phyloP scores from a whole-genome alignment of 208 protist genomes.

The Balamuthia mandrillaris region DNA sequence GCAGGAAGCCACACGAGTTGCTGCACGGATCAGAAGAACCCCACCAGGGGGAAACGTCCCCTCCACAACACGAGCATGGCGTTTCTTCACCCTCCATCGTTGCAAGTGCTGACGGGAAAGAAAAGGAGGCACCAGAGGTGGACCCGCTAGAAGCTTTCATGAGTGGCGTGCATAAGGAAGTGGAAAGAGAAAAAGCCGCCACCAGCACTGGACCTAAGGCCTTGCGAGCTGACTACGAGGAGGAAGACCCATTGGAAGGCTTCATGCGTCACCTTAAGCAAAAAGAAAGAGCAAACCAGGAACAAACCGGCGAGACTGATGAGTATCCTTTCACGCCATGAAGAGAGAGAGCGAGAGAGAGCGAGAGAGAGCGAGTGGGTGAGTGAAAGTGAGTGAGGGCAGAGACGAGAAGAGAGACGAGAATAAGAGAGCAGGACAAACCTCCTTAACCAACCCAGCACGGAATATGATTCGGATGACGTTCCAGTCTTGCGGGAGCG shows the following conservation, averaged over 20 bases:
- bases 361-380: no score
- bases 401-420: neutral
- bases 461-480: conserved; percentile 34
- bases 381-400: neutral
- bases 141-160: conserved; percentile 63
- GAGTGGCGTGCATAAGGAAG: conserved; percentile 38
- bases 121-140: conserved; percentile 27
- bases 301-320: neutral
- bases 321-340: neutral
- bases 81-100: no score
- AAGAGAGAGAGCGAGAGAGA: neutral
- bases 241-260: neutral
- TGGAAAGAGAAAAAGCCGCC: neutral
- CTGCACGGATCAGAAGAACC: no score
- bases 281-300: conserved; percentile 5
- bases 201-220: neutral
- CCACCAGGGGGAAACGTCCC: no score
- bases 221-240: neutral
- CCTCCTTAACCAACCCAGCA: neutral
- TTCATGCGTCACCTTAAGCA: conserved; percentile 11
- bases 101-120: neutral
- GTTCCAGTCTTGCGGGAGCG: neutral
- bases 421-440: neutral
- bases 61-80: no score
- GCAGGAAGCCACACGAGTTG: no score